Evolutionary conservation across 208 protist species (phyloP), one percentile per base, ranked within the genome.

Genomic region (Acanthamoeba sp.): DNA sequence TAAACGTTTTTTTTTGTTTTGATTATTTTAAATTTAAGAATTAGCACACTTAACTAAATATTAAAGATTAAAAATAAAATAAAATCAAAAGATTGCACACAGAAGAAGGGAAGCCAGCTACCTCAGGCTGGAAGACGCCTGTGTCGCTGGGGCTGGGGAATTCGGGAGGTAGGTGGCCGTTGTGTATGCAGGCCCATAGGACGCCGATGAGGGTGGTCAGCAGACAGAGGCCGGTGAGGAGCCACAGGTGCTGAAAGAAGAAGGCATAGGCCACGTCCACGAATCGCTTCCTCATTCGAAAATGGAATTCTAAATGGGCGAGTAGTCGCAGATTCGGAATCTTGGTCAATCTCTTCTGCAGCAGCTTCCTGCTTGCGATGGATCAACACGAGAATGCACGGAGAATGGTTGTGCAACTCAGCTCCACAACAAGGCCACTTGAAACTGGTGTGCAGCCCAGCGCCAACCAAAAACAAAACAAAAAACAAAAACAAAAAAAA

Each of bases 91-190:
- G n/a, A n/a, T n/a, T n/a, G n/a, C n/a, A n/a, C n/a, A n/a, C n/a
- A n/a, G 52, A 59, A 20, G 14, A 4, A 6, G 36, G 12, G 36
- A 29, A 38, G n/a, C 3, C 1, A n/a, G 6, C 9, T 52, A 82
- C 71, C 71, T 82, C 71, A 9, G 71, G 71, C 71, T 82, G 71
- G 71, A 82, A 82, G 71, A 48, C 29, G 36, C 71, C 71, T 14
- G 71, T 82, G 71, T 82, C 71, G 71, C 71, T 82, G 29, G 71
- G 71, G 71, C 71, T 82, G 36, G 71, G 71, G 71, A 82, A 82
- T n/a, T 82, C 71, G 16, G 71, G 7, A 0, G 71, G 71, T 22
- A 82, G 71, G 71, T 82, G 71, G 6, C 40, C 40, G 29, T 82
- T 82, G 22, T 27, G 38, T 27, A 48, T 48, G 71, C 71, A 82